Percentiles rank a stretch among this genome's conserved stretches.
phyloP scores from a whole-genome alignment of 345 rosid species.

The Corchorus olitorius region DNA sequence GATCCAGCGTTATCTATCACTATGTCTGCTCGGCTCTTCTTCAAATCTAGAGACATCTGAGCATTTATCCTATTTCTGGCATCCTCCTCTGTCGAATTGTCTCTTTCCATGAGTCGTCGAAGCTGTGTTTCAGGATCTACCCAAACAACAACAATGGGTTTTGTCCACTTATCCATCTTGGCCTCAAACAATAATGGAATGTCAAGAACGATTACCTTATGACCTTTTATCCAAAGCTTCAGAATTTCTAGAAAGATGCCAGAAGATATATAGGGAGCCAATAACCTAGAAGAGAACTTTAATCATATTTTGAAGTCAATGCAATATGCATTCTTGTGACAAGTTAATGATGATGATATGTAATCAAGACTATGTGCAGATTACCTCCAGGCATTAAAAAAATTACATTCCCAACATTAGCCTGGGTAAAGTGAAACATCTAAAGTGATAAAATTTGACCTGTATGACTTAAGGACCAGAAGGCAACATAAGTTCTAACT shows the following conservation, averaged over 20 bases:
- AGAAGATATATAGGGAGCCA: conserved; percentile 82
- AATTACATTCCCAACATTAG: background rate
- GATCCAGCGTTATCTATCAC: conserved; percentile 79
- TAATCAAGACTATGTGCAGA: background rate
- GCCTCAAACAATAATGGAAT: conserved; percentile 83
- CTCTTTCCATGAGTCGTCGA: conserved; percentile 73
- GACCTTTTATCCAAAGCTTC: conserved; percentile 75
- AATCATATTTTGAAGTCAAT: conserved; percentile 4
- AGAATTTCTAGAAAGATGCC: conserved; percentile 67
- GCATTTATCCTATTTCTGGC: conserved; percentile 78
- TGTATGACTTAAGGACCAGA: background rate
- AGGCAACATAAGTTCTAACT: background rate
- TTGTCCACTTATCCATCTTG: conserved; percentile 86
- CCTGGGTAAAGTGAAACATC: background rate
- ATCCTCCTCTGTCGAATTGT: conserved; percentile 59
- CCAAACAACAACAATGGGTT: conserved; percentile 75
- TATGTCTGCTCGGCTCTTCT: conserved; percentile 69
- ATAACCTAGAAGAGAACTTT: conserved; percentile 44
- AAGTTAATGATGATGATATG: background rate
- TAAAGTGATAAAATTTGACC: conserved; percentile 1
- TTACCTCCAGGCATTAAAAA: background rate
- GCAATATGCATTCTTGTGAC: background rate
- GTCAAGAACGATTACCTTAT: conserved; percentile 73
- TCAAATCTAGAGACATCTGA: conserved; percentile 77
- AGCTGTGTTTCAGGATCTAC: conserved; percentile 77